Evolutionary conservation across 805 yeast genomes (phyloP).

Genomic region (Nakazawaea ernobii): DNA sequence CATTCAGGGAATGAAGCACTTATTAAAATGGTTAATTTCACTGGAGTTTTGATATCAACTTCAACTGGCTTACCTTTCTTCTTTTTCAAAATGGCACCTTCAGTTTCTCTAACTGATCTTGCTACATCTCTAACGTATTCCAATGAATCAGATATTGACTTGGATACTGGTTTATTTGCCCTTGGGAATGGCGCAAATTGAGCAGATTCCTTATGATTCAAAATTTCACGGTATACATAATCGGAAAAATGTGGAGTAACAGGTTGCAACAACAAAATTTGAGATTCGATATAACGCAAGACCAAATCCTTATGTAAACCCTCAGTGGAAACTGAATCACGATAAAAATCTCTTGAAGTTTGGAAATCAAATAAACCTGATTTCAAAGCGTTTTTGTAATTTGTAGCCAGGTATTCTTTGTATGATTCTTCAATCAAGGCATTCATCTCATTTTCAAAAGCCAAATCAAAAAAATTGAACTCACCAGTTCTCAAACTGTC

Average conservation of each 20-base stretch:
- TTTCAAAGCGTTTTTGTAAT: slow-evolving; percentile 86
- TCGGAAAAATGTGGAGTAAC: slow-evolving; percentile 96
- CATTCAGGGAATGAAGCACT: slow-evolving; percentile 75
- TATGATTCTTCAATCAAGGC: slow-evolving; percentile 67
- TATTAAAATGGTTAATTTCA: slow-evolving; percentile 64
- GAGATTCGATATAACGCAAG: slow-evolving; percentile 76
- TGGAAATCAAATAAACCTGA: slow-evolving; percentile 91
- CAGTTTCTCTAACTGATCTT: slow-evolving; percentile 88
- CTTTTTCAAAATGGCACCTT: slow-evolving; percentile 76
- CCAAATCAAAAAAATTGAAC: slow-evolving; percentile 70
- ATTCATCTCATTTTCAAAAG: slow-evolving; percentile 94
- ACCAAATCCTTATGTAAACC: slow-evolving; percentile 83
- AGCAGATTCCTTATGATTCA: slow-evolving; percentile 59
- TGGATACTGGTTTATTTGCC: slow-evolving; percentile 60
- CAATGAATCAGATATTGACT: slow-evolving; percentile 58
- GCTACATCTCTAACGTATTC: slow-evolving; percentile 74
- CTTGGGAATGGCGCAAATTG: slow-evolving; percentile 80
- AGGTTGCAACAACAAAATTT: slow-evolving; percentile 81
- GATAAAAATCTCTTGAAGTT: slow-evolving; percentile 91
- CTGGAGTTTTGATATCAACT: slow-evolving; percentile 69
- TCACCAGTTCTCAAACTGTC: slow-evolving; percentile 53
- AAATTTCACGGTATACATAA: slow-evolving; percentile 76
- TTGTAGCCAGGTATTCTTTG: slow-evolving; percentile 63
- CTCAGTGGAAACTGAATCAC: slow-evolving; percentile 58
- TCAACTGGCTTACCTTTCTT: slow-evolving; percentile 82